Evolutionary conservation across 495 filamentous ascomycete species (phyloP).

Genomic region (Endocarpon pusillum): DNA sequence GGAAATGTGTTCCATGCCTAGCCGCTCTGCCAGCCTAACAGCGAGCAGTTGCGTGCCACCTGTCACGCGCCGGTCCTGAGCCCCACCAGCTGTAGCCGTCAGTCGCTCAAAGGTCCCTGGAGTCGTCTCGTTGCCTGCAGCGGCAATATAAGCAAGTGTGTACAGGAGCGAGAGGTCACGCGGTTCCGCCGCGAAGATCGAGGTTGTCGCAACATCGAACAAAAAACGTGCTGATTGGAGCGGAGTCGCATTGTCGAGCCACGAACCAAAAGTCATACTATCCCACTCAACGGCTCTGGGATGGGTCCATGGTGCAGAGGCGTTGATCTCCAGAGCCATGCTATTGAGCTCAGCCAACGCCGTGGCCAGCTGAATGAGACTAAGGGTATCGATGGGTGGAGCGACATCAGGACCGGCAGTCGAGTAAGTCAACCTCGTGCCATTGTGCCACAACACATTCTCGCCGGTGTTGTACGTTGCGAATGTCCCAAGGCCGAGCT

Average conservation of each 20-base stretch:
- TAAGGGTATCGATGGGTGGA: constrained; percentile 1
- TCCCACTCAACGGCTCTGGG: constrained; percentile 6
- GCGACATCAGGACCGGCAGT: neutral
- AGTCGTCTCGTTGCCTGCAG: constrained; percentile 8
- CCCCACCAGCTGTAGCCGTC: constrained; percentile 4
- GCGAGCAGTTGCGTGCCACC: constrained; percentile 11
- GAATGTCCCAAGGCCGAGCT: constrained; percentile 5
- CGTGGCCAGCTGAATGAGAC: constrained; percentile 4
- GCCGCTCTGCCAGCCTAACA: constrained; percentile 4
- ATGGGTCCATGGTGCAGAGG: constrained; percentile 7
- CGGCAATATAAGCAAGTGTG: constrained; percentile 9
- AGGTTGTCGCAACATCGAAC: constrained; percentile 1
- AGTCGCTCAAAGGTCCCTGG: constrained; percentile 10
- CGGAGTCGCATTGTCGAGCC: neutral
- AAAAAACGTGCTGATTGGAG: constrained; percentile 4
- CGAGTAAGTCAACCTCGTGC: constrained; percentile 2
- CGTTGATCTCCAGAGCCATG: constrained; percentile 4
- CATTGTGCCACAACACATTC: constrained; percentile 5
- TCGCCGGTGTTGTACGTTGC: constrained; percentile 7
- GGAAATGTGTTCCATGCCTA: constrained; percentile 5
- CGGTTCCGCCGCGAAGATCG: constrained; percentile 6
- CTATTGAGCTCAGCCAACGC: constrained; percentile 3
- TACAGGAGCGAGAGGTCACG: constrained; percentile 11
- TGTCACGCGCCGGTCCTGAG: constrained; percentile 9
- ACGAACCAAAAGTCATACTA: constrained; percentile 6